Evolutionary conservation across 208 protist species (phyloP).

Genomic region (Trypanosoma melophagium): DNA sequence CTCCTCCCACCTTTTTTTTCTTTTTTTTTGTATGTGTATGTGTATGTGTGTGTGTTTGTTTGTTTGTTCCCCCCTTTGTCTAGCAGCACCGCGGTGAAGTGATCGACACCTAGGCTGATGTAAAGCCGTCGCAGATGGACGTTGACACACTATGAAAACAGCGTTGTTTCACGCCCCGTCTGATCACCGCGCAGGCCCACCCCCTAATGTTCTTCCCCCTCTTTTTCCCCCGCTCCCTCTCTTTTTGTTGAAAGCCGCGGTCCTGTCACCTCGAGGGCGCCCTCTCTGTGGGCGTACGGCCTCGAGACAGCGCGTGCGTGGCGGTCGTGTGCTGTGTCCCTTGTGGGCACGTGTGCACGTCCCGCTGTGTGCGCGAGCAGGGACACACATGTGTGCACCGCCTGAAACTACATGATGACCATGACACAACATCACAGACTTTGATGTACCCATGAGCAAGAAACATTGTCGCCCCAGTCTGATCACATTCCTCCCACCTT

Average conservation of each 20-base stretch:
- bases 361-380: constrained; percentile 7
- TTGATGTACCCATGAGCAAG: constrained; percentile 30
- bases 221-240: neutral
- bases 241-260: neutral
- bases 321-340: neutral
- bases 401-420: constrained; percentile 22
- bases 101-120: constrained; percentile 40
- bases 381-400: neutral
- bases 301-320: constrained; percentile 21
- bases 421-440: constrained; percentile 41
- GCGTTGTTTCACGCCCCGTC: constrained; percentile 29
- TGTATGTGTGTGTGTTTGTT: too few relatives aligned
- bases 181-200: constrained; percentile 18
- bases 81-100: constrained; percentile 13
- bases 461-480: constrained; percentile 34
- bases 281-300: constrained; percentile 38
- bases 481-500: constrained; percentile 2
- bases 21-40: neutral
- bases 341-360: neutral
- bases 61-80: neutral
- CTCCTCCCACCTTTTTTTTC: neutral
- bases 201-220: neutral
- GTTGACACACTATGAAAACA: constrained; percentile 32
- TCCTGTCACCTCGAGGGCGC: constrained; percentile 37
- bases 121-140: constrained; percentile 54